phyloP scores from a whole-genome alignment of 306 rosid genomes.

The Senna tora region DNA sequence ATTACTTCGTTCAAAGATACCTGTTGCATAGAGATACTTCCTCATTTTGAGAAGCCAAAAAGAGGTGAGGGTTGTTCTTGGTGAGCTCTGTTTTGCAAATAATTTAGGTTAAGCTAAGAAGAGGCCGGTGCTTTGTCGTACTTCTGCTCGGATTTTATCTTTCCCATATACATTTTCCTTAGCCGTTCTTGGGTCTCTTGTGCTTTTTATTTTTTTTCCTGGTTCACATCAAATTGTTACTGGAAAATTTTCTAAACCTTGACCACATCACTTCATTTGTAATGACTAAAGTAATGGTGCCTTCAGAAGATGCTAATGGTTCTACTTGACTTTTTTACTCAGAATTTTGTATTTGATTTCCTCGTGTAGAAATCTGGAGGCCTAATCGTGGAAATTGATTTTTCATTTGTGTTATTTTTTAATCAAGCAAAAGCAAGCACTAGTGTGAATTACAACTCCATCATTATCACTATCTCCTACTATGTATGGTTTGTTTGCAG shows the following conservation, averaged over 20 bases:
- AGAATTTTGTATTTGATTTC: not conserved
- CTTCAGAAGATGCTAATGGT: slow-evolving; percentile 2
- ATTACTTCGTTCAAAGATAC: slow-evolving; percentile 83
- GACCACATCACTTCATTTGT: slow-evolving; percentile 4
- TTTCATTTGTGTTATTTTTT: not conserved
- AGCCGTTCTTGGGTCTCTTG: not conserved
- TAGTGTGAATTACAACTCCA: not conserved
- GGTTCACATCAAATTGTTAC: slow-evolving; percentile 13
- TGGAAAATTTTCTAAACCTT: slow-evolving; percentile 26
- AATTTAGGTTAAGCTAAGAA: slow-evolving; percentile 3
- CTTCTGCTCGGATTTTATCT: not conserved
- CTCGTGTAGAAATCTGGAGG: not conserved
- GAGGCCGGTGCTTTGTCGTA: not conserved
- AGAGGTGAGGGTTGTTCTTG: slow-evolving; percentile 48
- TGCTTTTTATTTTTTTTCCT: not conserved
- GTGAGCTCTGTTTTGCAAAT: not conserved
- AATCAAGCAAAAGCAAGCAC: not conserved
- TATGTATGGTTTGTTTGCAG: slow-evolving; percentile 49
- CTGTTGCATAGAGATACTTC: slow-evolving; percentile 86
- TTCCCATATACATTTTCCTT: not conserved
- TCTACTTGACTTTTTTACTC: not conserved
- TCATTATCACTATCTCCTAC: not conserved
- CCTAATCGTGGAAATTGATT: not conserved
- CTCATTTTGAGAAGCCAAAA: slow-evolving; percentile 56
- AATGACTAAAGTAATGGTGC: not conserved